phyloP scores from a whole-genome alignment of 2,329 filamentous ascomycete species.

The Colletotrichum spaethianum region DNA sequence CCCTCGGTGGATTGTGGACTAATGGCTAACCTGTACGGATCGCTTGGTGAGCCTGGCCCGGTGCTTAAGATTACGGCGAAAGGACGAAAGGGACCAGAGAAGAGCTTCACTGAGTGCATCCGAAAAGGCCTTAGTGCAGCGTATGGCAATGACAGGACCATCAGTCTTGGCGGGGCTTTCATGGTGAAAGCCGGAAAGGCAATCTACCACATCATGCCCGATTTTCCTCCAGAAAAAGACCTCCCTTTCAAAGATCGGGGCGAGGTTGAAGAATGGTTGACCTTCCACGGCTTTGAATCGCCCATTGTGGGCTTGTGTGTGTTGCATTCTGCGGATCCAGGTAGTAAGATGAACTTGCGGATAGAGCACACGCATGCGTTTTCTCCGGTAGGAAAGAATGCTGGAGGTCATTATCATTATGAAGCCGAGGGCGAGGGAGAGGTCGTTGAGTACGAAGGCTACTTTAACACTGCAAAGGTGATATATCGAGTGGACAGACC shows the following conservation, averaged over 20 bases:
- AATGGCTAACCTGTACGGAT: slow-evolving; percentile 61
- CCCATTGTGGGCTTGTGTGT: slow-evolving; percentile 58
- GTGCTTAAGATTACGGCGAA: slow-evolving; percentile 54
- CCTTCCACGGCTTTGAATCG: slow-evolving; percentile 53
- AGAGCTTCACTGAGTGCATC: slow-evolving; percentile 53
- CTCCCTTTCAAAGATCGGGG: slow-evolving; percentile 47
- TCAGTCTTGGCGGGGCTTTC: slow-evolving; percentile 59
- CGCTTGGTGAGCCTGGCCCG: slow-evolving; percentile 49
- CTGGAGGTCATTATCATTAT: slow-evolving; percentile 62
- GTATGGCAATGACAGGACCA: slow-evolving; percentile 50
- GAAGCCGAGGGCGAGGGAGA: slow-evolving; percentile 51
- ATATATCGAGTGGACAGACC: slow-evolving; percentile 56
- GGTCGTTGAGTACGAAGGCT: slow-evolving; percentile 61
- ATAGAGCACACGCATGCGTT: slow-evolving; percentile 65
- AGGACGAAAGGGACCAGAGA: slow-evolving; percentile 44
- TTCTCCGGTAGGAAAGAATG: slow-evolving; percentile 47
- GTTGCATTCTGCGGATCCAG: slow-evolving; percentile 58
- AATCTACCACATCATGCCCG: slow-evolving; percentile 61
- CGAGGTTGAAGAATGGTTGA: slow-evolving; percentile 55
- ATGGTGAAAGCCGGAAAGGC: slow-evolving; percentile 54
- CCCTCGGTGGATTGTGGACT: slow-evolving; percentile 53
- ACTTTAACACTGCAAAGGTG: slow-evolving; percentile 58
- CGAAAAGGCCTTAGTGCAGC: slow-evolving; percentile 46
- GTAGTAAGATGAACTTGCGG: slow-evolving; percentile 51
- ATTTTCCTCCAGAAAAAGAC: slow-evolving; percentile 52